phyloP scores from a whole-genome alignment of 345 rosid species.

The Sonneratia alba region DNA sequence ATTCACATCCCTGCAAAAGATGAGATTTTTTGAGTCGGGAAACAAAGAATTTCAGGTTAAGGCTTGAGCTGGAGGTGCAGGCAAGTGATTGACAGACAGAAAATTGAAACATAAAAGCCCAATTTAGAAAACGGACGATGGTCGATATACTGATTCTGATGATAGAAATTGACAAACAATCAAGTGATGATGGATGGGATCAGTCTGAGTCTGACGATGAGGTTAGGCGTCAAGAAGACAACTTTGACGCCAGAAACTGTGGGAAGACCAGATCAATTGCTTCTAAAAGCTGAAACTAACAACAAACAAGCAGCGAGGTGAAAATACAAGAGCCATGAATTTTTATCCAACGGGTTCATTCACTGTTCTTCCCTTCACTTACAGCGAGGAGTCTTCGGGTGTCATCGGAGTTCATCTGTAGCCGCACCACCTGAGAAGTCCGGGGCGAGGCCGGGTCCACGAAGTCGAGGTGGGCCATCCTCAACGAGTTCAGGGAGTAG shows the following conservation, averaged over 20 bases:
- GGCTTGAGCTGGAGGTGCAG: background rate
- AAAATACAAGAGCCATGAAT: too few species aligned
- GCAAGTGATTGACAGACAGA: too few species aligned
- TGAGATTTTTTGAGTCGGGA: background rate
- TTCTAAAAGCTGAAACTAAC: too few species aligned
- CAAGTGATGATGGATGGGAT: background rate
- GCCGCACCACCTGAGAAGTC: slow-evolving; percentile 44
- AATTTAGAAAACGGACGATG: background rate
- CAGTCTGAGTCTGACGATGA: background rate
- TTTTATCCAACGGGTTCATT: too few species aligned
- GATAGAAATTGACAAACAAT: background rate
- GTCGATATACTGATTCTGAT: background rate
- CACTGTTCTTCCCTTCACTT: slow-evolving; percentile 12
- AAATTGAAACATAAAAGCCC: background rate
- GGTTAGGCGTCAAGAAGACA: background rate
- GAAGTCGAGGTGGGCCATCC: slow-evolving; percentile 53
- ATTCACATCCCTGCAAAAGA: slow-evolving; percentile 26
- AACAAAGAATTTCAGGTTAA: background rate
- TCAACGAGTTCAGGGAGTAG: slow-evolving; percentile 67
- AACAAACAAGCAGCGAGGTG: too few species aligned
- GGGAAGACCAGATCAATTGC: background rate
- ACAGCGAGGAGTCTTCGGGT: slow-evolving; percentile 50
- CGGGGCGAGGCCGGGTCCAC: slow-evolving; percentile 34
- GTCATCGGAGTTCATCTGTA: slow-evolving; percentile 36
- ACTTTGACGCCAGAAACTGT: background rate